A percentile compares a stretch with the other conserved stretches of the same genome.
Conservation (phyloP, 495 filamentous ascomycete species). For the Aspergillus homomorphus region DNA sequence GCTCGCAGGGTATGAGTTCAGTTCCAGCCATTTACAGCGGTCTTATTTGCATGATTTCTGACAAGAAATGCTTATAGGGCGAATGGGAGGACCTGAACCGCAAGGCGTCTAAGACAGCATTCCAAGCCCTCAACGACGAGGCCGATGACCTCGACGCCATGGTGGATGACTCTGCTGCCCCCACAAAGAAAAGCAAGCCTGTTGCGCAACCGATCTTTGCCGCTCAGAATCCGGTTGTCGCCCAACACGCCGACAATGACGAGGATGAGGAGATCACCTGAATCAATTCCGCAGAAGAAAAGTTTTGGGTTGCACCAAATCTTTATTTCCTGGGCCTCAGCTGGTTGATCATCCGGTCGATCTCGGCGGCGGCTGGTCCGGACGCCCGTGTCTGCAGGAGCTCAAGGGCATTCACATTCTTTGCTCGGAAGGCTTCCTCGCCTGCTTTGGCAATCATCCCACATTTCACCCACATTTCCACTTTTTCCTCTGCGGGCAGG, state of each 20-base stretch:
- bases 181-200: slow-evolving; percentile 19
- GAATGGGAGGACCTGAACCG: slow-evolving; percentile 45
- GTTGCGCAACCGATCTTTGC: slow-evolving; percentile 14
- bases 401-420: slow-evolving; percentile 68
- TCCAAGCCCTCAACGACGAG: slow-evolving; percentile 30
- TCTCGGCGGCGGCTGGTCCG: slow-evolving; percentile 52
- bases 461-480: slow-evolving; percentile 96
- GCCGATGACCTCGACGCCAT: slow-evolving; percentile 32
- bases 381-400: slow-evolving; percentile 54
- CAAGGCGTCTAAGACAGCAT: slow-evolving; percentile 26
- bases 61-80: slow-evolving; percentile 26
- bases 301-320: slow-evolving; percentile 13
- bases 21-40: neutral
- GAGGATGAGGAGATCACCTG: slow-evolving; percentile 47
- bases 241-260: slow-evolving; percentile 28
- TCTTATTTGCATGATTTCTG: slow-evolving; percentile 3
- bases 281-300: slow-evolving; percentile 15
- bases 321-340: slow-evolving; percentile 48
- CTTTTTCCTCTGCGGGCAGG: slow-evolving; percentile 59
- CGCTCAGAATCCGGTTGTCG: slow-evolving; percentile 15
- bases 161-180: slow-evolving; percentile 30
- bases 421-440: slow-evolving; percentile 82
- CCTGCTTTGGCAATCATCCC: slow-evolving; percentile 86
- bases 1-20: slow-evolving; percentile 35
- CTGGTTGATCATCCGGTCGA: slow-evolving; percentile 61